Conservation (phyloP, 1,139 yeast genomes). For the Barnettozyma hawaiiensis region DNA sequence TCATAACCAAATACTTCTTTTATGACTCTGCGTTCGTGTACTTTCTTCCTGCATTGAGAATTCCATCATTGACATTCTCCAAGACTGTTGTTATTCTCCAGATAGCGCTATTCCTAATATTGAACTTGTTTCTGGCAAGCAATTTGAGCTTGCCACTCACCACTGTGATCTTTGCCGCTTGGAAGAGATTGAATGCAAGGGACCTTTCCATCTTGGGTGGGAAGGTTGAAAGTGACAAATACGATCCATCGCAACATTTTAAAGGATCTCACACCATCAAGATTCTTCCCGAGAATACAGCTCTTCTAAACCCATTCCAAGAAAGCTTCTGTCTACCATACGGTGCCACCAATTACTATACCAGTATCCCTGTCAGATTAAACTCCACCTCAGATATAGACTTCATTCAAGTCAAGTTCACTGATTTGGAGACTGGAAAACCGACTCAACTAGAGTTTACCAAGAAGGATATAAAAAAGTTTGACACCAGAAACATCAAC, state of each 20-base stretch:
- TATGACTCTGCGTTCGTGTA: slow-evolving; percentile 69
- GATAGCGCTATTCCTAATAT: slow-evolving; percentile 29
- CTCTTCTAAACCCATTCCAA: slow-evolving; percentile 71
- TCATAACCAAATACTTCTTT: slow-evolving; percentile 63
- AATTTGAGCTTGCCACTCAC: slow-evolving; percentile 42
- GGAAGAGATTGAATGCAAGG: slow-evolving; percentile 46
- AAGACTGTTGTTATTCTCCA: slow-evolving; percentile 33
- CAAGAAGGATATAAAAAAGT: slow-evolving; percentile 45
- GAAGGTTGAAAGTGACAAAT: slow-evolving; percentile 33
- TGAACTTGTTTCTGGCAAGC: slow-evolving; percentile 35
- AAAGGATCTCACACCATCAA: slow-evolving; percentile 83
- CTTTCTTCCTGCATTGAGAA: slow-evolving; percentile 63
- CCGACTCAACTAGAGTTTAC: slow-evolving; percentile 49
- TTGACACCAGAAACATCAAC: slow-evolving; percentile 38
- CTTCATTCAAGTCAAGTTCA: slow-evolving; percentile 57
- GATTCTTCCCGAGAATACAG: slow-evolving; percentile 88
- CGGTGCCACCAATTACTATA: slow-evolving; percentile 27
- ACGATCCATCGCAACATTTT: slow-evolving; percentile 68
- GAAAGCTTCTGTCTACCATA: slow-evolving; percentile 57
- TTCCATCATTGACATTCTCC: slow-evolving; percentile 63
- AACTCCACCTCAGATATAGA: slow-evolving; percentile 77
- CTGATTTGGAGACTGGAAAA: slow-evolving; percentile 51
- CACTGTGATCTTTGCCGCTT: slow-evolving; percentile 40
- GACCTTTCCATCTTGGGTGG: slow-evolving; percentile 69
- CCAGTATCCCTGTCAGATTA: slow-evolving; percentile 66